Evolutionary conservation across 2,329 filamentous ascomycete genomes (phyloP), one percentile per base, ranked within the genome.

Genomic region (Colletotrichum lupini): DNA sequence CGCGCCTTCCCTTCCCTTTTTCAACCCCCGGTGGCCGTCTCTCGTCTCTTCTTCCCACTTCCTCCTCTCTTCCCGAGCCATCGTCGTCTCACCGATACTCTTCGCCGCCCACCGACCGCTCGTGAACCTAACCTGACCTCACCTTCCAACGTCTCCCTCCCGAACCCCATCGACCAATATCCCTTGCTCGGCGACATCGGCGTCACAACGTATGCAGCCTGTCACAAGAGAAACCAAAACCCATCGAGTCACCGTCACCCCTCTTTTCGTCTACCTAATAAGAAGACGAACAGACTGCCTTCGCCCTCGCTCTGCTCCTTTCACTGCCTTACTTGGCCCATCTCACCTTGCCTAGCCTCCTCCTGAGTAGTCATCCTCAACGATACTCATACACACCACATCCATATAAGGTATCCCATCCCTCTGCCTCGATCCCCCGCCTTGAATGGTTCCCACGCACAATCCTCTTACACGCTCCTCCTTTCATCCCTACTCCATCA

Each of bases 381-480:
- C 30, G 42, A 70, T 19, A 55, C 30, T 64, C 14, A 35, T 26
- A n/a, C 60, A 67, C 42, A 59, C 26, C 42, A n/a, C 58, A 57
- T 60, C 55, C 70, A 69, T 69, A 64, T 59, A 73, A 37, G 26
- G 42, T 53, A 64, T 60, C 46, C 35, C 55, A 64, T 57, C 60
- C 49, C 55, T 59, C 59, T 53, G 46, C 30, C 37, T 60, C 66
- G 66, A 56, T 66, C 61, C 37, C 52, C 49, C 11, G 32, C 67
- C 55, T 56, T 59, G 19, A 32, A 22, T 42, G 32, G 37, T 32
- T 55, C 16, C 19, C 60, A 60, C 70, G 70, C 70, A 59, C 70
- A 70, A 64, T 70, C 70, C 67, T 72, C 68, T 74, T 65, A 73
- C 70, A 67, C 68, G 62, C 67, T 72, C 68, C 72, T 53, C 72